Conservation (phyloP, 805 yeast genomes). For the Kodamaea nitidulidarum region DNA sequence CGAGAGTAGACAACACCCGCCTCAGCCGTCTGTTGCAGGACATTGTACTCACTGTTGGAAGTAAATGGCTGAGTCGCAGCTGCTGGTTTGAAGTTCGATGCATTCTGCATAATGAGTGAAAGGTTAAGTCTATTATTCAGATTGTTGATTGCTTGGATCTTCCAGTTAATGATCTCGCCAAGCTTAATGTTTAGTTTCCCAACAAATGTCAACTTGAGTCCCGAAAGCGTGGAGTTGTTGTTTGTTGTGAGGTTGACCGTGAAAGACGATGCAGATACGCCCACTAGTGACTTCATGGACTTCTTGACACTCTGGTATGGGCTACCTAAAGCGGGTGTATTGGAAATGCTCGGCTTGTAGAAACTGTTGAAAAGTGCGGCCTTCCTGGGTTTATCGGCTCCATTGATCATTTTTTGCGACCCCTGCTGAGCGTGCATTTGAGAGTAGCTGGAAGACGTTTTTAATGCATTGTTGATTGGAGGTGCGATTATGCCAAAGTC, state of each 20-base stretch:
- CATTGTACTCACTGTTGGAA: constrained; percentile 3
- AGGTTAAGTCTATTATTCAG: constrained; percentile 49
- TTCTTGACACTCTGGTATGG: constrained; percentile 10
- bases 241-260: constrained; percentile 34
- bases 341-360: constrained; percentile 11
- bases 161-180: constrained; percentile 62
- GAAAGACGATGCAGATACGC: constrained; percentile 25
- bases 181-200: constrained; percentile 59
- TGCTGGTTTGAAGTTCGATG: constrained; percentile 20
- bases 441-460: constrained; percentile 20
- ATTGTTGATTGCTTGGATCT: constrained; percentile 61
- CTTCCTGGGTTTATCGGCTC: constrained; percentile 13
- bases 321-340: not conserved
- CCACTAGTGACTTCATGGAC: constrained; percentile 7
- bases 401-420: constrained; percentile 8
- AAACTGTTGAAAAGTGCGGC: constrained; percentile 21
- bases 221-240: constrained; percentile 33
- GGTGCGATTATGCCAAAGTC: constrained; percentile 37
- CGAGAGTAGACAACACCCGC: constrained; percentile 15
- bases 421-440: constrained; percentile 20
- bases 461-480: constrained; percentile 36
- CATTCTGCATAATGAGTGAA: constrained; percentile 40
- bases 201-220: constrained; percentile 48
- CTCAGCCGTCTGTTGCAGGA: not conserved
- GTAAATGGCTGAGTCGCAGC: not conserved